Evolutionary conservation across 306 rosid genomes (phyloP).

Genomic region (Cucumis sativus): DNA sequence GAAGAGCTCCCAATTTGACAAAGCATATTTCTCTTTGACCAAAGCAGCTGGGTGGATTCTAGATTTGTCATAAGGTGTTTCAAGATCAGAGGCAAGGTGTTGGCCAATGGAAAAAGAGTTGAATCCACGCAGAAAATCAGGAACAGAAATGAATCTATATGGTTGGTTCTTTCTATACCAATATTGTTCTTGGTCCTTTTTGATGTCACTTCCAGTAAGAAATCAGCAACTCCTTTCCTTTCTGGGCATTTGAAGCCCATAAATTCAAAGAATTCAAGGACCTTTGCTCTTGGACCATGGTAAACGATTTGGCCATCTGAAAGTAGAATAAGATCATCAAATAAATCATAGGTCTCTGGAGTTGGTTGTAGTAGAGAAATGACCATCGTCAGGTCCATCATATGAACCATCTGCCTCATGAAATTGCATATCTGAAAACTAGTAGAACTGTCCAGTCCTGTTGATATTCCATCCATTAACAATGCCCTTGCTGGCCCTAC

Average conservation of each 20-base stretch:
- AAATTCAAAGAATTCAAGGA: conserved; percentile 50
- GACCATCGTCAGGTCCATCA: conserved; percentile 57
- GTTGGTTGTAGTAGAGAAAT: conserved; percentile 50
- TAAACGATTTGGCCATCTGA: conserved; percentile 66
- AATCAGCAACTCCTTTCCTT: conserved; percentile 81
- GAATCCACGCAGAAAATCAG: conserved; percentile 38
- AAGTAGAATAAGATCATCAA: conserved; percentile 44
- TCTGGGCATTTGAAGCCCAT: conserved; percentile 59
- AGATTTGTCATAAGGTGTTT: conserved; percentile 41
- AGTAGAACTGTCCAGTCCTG: conserved; percentile 86
- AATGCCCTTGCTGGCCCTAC: conserved; percentile 78
- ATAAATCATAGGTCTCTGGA: conserved; percentile 50
- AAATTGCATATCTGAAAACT: conserved; percentile 69
- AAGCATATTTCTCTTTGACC: conserved; percentile 52
- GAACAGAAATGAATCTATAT: conserved; percentile 39
- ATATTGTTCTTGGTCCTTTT: conserved; percentile 76
- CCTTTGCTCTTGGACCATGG: conserved; percentile 56
- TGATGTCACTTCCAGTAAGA: conserved; percentile 78
- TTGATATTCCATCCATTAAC: conserved; percentile 82
- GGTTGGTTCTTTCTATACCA: conserved; percentile 41
- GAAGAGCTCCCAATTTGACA: conserved; percentile 51
- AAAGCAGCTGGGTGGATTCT: conserved; percentile 55
- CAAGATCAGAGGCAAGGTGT: conserved; percentile 24
- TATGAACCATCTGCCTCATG: conserved; percentile 84
- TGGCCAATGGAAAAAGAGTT: conserved; percentile 37